A percentile compares a stretch with the other conserved stretches of the same genome.
These are phyloP conservation scores for Penicillium turbatum DNA, from an alignment of 495 filamentous ascomycete species.

Conservation along the genomic window DNA sequence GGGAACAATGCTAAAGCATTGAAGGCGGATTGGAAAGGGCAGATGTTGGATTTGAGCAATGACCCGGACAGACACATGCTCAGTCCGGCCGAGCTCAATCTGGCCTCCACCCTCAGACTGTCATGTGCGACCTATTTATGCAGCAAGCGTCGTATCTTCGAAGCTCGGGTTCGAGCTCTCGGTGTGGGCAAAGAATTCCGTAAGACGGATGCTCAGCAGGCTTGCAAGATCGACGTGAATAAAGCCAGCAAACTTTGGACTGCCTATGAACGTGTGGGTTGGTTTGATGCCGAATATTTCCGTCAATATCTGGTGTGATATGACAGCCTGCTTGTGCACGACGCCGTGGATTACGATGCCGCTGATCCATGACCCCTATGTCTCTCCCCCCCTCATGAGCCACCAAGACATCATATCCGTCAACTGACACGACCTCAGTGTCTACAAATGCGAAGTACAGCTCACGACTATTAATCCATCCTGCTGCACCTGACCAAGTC, in stretches of 20 bases:
- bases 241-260: conserved; percentile 96
- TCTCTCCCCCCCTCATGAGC: not conserved
- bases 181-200: conserved; percentile 78
- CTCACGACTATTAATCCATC: not conserved
- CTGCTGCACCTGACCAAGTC: not conserved
- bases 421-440: not conserved
- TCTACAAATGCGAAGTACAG: not conserved
- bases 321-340: conserved; percentile 7
- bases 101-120: conserved; percentile 78
- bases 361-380: not conserved
- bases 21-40: conserved; percentile 86
- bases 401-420: not conserved
- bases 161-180: conserved; percentile 65
- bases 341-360: not conserved
- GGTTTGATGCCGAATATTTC: conserved; percentile 69
- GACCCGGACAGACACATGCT: conserved; percentile 76
- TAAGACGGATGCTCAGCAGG: conserved; percentile 96
- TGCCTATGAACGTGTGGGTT: conserved; percentile 84
- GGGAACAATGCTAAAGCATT: conserved; percentile 60
- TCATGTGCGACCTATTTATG: conserved; percentile 89
- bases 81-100: conserved; percentile 70
- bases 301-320: conserved; percentile 42
- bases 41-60: conserved; percentile 69
- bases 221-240: conserved; percentile 98
- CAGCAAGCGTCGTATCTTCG: conserved; percentile 92